phyloP scores from a whole-genome alignment of 345 rosid species.

The Eucalyptus polyanthemos region DNA sequence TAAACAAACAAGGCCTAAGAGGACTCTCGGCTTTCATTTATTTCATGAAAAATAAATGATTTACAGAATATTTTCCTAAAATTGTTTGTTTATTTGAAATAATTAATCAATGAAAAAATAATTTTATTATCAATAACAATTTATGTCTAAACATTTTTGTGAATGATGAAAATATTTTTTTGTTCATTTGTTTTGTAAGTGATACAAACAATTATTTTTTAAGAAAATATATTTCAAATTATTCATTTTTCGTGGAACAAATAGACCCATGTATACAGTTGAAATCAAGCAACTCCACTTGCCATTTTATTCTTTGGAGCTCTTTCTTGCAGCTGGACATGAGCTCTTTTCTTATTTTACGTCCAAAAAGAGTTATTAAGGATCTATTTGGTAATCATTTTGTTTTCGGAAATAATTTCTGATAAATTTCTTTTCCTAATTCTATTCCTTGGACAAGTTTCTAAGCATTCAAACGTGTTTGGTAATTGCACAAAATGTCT shows the following conservation, averaged over 20 bases:
- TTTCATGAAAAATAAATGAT: not conserved
- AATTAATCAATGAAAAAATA: not conserved
- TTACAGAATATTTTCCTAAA: not conserved
- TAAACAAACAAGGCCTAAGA: not conserved
- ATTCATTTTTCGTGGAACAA: fast-evolving
- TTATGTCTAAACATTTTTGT: not conserved
- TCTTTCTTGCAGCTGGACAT: not conserved
- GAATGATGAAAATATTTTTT: not conserved
- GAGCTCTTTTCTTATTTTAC: not conserved
- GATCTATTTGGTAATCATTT: too few relatives aligned
- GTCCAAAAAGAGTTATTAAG: not conserved
- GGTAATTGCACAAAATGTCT: too few relatives aligned
- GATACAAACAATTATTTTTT: not conserved
- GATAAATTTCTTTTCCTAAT: too few relatives aligned
- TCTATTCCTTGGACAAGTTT: too few relatives aligned
- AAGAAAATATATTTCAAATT: not conserved
- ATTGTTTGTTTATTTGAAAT: fast-evolving
- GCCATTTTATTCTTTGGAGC: not conserved
- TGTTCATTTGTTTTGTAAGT: not conserved
- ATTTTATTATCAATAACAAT: not conserved
- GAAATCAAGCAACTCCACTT: not conserved
- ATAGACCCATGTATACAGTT: too few relatives aligned
- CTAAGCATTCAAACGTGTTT: fast-evolving
- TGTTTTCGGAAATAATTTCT: fast-evolving
- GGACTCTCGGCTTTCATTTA: fast-evolving